Conservation (phyloP, 164 flowering plant genomes). For the Tinospora cordifolia region DNA sequence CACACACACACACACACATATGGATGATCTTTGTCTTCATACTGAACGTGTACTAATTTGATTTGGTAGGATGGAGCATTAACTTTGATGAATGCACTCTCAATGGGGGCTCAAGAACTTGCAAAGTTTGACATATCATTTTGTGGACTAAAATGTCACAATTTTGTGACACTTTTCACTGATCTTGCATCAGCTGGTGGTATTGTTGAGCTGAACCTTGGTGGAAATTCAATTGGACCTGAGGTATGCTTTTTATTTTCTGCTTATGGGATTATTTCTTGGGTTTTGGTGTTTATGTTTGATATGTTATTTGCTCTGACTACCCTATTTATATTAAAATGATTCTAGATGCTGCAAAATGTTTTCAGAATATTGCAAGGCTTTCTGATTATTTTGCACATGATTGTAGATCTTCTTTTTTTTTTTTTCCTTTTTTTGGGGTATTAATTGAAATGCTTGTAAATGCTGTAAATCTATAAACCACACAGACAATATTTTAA, state of each 20-base stretch:
- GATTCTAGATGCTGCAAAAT: no score
- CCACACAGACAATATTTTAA: no score
- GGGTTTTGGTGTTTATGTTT: not conserved
- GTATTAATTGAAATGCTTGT: no score
- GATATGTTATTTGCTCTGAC: not conserved
- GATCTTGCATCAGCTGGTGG: conserved; percentile 27
- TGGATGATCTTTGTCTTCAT: not conserved
- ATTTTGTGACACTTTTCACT: conserved; percentile 24
- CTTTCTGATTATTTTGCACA: no score
- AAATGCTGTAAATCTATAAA: no score
- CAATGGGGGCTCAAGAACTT: conserved; percentile 46
- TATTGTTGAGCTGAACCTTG: conserved; percentile 66
- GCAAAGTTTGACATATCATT: conserved; percentile 70
- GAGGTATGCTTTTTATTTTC: conserved; percentile 40
- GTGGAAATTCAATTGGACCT: conserved; percentile 51
- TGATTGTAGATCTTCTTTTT: no score
- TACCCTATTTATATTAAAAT: not conserved
- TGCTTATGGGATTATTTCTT: not conserved
- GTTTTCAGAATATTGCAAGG: no score
- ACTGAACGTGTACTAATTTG: conserved; percentile 8
- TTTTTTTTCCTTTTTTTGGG: no score
- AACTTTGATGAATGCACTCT: conserved; percentile 49
- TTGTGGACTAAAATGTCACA: conserved; percentile 50
- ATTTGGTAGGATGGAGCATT: conserved; percentile 57
- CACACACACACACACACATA: not conserved